Conservation (phyloP, 2,329 filamentous ascomycete species). For the Penicillium hordei region DNA sequence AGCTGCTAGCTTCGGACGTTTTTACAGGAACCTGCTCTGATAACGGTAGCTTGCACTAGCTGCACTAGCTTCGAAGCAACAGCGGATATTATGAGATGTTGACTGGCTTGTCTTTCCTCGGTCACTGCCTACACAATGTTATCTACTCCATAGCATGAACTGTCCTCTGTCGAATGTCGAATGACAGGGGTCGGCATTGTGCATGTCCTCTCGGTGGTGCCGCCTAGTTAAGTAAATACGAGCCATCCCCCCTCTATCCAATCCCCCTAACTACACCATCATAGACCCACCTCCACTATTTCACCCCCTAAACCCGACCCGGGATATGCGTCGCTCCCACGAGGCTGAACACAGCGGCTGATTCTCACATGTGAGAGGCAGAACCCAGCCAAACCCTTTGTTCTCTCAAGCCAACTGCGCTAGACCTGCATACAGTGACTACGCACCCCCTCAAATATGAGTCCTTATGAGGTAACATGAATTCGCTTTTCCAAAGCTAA, state of each 20-base stretch:
- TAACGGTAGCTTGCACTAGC: not conserved
- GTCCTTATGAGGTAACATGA: not conserved
- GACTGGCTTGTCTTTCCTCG: not conserved
- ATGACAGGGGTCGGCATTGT: not conserved
- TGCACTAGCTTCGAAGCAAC: not conserved
- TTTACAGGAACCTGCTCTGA: not conserved
- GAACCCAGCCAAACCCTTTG: not conserved
- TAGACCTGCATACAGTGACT: not conserved
- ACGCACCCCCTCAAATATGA: not conserved
- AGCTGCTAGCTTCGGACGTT: constrained; percentile 2
- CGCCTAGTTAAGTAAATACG: not conserved
- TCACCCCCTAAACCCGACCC: not conserved
- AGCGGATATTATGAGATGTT: constrained; percentile 2
- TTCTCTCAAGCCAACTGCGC: not conserved
- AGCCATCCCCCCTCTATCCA: not conserved
- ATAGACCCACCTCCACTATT: not conserved
- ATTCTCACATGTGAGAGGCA: not conserved
- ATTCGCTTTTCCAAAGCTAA: not conserved
- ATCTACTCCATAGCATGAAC: not conserved
- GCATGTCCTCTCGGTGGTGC: not conserved
- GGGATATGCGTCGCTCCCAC: not conserved
- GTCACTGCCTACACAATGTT: not conserved
- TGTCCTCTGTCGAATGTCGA: not conserved
- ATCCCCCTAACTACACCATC: not conserved
- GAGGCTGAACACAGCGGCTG: not conserved